A percentile compares a stretch with the other conserved stretches of the same genome.
These are phyloP conservation scores for Nicotiana otophora DNA, from an alignment of 257 asterid species.

Conservation along the genomic window DNA sequence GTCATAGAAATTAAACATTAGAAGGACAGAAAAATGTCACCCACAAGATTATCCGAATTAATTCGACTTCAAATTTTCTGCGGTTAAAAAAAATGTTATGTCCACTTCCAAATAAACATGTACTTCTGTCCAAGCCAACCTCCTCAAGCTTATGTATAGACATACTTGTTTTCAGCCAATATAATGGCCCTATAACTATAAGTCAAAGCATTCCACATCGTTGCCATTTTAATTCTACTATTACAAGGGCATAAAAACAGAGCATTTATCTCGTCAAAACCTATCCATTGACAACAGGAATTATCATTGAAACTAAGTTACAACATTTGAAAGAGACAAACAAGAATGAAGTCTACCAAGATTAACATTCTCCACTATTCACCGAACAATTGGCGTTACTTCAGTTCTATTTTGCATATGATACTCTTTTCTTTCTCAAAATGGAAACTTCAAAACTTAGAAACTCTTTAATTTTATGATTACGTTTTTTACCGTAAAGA, in stretches of 20 bases:
- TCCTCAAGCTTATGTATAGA: neutral
- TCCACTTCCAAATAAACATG: neutral
- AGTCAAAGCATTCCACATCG: neutral
- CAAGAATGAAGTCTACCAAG: neutral
- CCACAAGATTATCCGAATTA: neutral
- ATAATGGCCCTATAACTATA: neutral
- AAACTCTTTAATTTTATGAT: neutral
- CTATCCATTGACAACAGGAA: neutral
- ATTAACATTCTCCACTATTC: neutral
- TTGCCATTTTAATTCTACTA: neutral
- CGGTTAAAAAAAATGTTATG: neutral
- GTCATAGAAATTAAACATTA: neutral
- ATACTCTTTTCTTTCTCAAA: too few relatives aligned
- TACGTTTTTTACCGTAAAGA: too few relatives aligned
- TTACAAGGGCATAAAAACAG: neutral
- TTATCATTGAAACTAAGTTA: neutral
- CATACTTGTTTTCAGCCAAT: neutral
- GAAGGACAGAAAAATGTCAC: neutral
- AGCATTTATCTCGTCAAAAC: neutral
- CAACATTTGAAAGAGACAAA: neutral
- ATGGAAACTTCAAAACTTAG: neutral
- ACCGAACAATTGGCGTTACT: too few relatives aligned
- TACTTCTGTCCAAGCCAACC: neutral
- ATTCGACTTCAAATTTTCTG: neutral
- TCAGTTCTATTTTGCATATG: too few relatives aligned